These are phyloP conservation scores for Hortiboletus flavorubellus DNA, from an alignment of 768 basidiomycete species.

Conservation along the genomic window DNA sequence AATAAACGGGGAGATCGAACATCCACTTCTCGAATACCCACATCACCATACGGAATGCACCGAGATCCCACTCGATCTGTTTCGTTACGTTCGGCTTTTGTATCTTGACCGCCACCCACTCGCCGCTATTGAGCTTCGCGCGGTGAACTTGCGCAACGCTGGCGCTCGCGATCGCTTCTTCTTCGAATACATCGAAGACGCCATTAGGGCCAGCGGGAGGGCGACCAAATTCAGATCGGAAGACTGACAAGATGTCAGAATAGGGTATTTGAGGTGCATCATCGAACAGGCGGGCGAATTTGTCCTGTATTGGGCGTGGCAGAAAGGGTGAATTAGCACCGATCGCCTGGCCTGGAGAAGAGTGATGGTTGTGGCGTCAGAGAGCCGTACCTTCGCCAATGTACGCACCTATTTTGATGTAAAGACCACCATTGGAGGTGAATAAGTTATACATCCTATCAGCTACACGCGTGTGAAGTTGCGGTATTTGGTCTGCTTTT, in stretches of 20 bases:
- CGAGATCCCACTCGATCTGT: conserved; percentile 85
- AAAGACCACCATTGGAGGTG: conserved; percentile 79
- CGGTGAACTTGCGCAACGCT: conserved; percentile 92
- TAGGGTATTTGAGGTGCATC: conserved; percentile 85
- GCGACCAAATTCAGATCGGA: conserved; percentile 63
- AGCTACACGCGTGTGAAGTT: conserved; percentile 83
- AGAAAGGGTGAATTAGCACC: conserved; percentile 85
- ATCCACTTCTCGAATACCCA: conserved; percentile 76
- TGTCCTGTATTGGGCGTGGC: conserved; percentile 77
- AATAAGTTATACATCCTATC: conserved; percentile 72
- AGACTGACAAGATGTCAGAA: conserved; percentile 61
- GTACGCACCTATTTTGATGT: conserved; percentile 72
- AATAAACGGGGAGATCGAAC: conserved; percentile 85
- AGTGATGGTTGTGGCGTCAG: background rate
- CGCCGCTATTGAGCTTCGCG: conserved; percentile 51
- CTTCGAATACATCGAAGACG: conserved; percentile 76
- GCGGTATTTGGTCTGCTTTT: conserved; percentile 69
- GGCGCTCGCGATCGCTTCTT: conserved; percentile 77
- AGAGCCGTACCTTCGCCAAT: background rate
- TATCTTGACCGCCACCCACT: conserved; percentile 89
- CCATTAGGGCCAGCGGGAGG: conserved; percentile 65
- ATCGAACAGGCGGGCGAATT: conserved; percentile 82
- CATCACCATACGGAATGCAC: conserved; percentile 66
- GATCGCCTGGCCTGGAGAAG: conserved; percentile 59
- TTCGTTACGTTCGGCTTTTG: conserved; percentile 87